phyloP scores from a whole-genome alignment of 1,284 basidiomycete species.

The Gomphus bonarii region DNA sequence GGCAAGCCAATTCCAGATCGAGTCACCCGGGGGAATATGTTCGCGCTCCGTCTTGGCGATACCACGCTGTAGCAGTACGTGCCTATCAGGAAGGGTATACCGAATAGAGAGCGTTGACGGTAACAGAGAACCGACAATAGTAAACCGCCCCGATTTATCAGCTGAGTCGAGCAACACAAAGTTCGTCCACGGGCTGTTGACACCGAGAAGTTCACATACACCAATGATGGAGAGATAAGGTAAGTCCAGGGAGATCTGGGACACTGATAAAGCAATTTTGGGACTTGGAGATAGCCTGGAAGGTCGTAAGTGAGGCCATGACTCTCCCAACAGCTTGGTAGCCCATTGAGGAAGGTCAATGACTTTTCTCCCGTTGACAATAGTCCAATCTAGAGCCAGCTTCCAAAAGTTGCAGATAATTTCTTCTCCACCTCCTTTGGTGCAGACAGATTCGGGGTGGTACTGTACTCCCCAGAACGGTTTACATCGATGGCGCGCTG shows the following conservation, averaged over 20 bases:
- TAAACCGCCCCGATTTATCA: constrained; percentile 59
- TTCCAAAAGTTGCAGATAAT: constrained; percentile 67
- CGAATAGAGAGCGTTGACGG: constrained; percentile 44
- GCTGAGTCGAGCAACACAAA: constrained; percentile 69
- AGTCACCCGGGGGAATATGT: constrained; percentile 18
- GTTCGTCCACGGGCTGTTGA: constrained; percentile 41
- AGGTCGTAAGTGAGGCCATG: constrained; percentile 38
- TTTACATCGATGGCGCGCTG: constrained; percentile 46
- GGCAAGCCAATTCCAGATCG: constrained; percentile 62
- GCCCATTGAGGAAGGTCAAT: constrained; percentile 34
- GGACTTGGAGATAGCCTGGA: not conserved
- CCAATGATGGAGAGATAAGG: constrained; percentile 30
- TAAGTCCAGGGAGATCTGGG: constrained; percentile 31
- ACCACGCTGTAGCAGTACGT: constrained; percentile 29
- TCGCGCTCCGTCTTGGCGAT: constrained; percentile 11
- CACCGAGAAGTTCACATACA: constrained; percentile 54
- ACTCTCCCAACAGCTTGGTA: constrained; percentile 28
- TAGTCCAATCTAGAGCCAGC: constrained; percentile 47
- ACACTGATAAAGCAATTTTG: constrained; percentile 20
- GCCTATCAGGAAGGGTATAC: constrained; percentile 41
- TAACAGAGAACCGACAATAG: constrained; percentile 53
- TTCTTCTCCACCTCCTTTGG: constrained; percentile 47
- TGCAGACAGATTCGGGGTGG: constrained; percentile 81
- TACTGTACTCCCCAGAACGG: constrained; percentile 96
- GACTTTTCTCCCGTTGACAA: constrained; percentile 17